phyloP scores from a whole-genome alignment of 148 eudicot genomes.

The Selenicereus undatus region DNA sequence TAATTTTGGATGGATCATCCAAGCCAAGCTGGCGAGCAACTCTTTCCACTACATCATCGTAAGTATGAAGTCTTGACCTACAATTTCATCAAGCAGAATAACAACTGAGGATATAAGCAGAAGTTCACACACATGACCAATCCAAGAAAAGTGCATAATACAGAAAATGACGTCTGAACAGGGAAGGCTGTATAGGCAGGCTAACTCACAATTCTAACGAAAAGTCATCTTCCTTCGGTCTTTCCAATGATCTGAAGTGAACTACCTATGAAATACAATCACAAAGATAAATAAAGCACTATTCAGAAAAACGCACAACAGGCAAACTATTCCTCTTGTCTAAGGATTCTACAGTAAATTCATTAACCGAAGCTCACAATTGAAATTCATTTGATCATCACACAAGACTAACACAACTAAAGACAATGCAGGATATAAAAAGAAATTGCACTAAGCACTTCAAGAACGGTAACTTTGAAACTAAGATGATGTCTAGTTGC shows the following conservation, averaged over 20 bases:
- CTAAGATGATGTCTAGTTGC: not conserved
- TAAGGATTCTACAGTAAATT: not conserved
- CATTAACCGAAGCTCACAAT: not conserved
- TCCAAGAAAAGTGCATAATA: conserved; percentile 12
- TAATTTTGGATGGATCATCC: conserved; percentile 88
- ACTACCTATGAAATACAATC: conserved; percentile 50
- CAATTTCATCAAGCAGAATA: not conserved
- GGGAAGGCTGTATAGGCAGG: conserved; percentile 17
- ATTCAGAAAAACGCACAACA: not conserved
- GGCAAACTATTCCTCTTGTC: not conserved
- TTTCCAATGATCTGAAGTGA: conserved; percentile 81
- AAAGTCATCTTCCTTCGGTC: conserved; percentile 93
- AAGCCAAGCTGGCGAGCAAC: conserved; percentile 72
- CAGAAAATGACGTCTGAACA: not conserved
- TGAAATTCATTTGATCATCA: not conserved
- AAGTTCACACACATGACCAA: not conserved
- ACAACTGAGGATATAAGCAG: not conserved
- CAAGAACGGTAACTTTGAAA: too few relatives aligned
- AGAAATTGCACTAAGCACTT: too few relatives aligned
- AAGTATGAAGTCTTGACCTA: conserved; percentile 86
- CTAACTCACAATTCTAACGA: conserved; percentile 73
- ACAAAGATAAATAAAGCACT: not conserved
- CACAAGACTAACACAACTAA: not conserved
- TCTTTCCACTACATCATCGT: conserved; percentile 89
- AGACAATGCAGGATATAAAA: not conserved